Evolutionary conservation across 2,329 filamentous ascomycete species (phyloP), one percentile per base, ranked within the genome.

Genomic region (Juglanconis juglandina): DNA sequence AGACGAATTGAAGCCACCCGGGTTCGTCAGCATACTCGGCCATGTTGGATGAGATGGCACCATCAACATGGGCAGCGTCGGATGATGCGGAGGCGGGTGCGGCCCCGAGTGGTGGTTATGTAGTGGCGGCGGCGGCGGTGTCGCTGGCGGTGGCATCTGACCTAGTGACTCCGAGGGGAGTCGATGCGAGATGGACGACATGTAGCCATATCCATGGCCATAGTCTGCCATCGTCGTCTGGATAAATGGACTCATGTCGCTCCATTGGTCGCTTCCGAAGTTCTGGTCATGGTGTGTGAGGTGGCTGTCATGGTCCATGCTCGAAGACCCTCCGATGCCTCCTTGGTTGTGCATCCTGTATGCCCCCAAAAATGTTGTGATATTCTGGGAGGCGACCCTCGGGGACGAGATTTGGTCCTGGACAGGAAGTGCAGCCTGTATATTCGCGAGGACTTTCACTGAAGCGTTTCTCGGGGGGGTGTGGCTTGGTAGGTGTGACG

Each of bases 1-100:
- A 46, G 87, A 81, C 49, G 85, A 81, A 47, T 58, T 63, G 69
- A 86, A 91, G 66, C 75, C 84, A 48, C 84, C 80, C 49, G 90
- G 88, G 65, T 88, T 89, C 50, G 88, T 90, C 71, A 94, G 78
- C 83, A 92, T 89, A 72, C 90, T 94, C 7, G 91, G 91, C 91
- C 91, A 96, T 64, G 82, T 81, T 54, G 81, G 73, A 64, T 88
- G 82, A 51, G 81, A 81, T 30, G 88, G 87, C 78, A 90, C 89
- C 67, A 91, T 87, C 65, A 93, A 77, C 70, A 90, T 88, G 30
- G 90, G 85, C 24, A 90, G 76, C 63, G 85, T 84, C 9, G 76
- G 68, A 58, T 79, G 75, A 67, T 82, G 69, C 64, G 75, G 68
- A 46, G 74, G 71, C 34, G 77, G 69, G 61, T 81, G 73, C 41